Percentiles rank a stretch among this genome's conserved stretches.
These are phyloP conservation scores for Selaginella tamariscina DNA, from an alignment of 75 land plant species.

Conservation along the genomic window DNA sequence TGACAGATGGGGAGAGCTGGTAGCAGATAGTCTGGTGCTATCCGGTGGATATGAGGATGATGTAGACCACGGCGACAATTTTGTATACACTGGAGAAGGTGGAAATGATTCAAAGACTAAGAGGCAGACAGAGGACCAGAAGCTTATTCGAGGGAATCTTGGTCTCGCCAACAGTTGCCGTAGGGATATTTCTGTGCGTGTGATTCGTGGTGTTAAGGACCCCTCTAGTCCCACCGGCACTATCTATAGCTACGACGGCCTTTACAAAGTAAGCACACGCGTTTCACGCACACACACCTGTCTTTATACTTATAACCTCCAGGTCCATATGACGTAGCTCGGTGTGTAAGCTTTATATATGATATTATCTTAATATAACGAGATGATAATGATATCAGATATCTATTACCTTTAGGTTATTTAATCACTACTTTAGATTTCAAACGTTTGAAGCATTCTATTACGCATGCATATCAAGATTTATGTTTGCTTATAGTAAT, in stretches of 20 bases:
- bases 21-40: slow-evolving; percentile 61
- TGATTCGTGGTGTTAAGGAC: slow-evolving; percentile 51
- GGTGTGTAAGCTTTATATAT: too few species aligned
- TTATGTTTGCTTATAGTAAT: too few species aligned
- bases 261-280: slow-evolving; percentile 47
- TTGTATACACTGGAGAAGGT: slow-evolving; percentile 82
- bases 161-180: slow-evolving; percentile 54
- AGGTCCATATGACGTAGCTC: too few species aligned
- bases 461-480: too few species aligned
- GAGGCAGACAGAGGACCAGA: slow-evolving; percentile 36
- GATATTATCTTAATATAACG: too few species aligned
- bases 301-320: too few species aligned
- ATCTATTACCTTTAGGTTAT: too few species aligned
- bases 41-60: slow-evolving; percentile 93
- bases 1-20: slow-evolving; percentile 45
- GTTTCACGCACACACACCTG: too few species aligned
- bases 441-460: too few species aligned
- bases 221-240: slow-evolving; percentile 31
- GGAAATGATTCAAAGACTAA: slow-evolving; percentile 35
- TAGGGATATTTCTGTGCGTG: slow-evolving; percentile 58
- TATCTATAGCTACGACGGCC: slow-evolving; percentile 71
- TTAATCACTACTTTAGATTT: too few species aligned
- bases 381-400: too few species aligned
- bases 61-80: slow-evolving; percentile 51
- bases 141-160: slow-evolving; percentile 53